Evolutionary conservation across 139 green algal genomes (phyloP), one percentile per base, ranked within the genome.

Genomic region (Deuterostichococcus epilithicus): DNA sequence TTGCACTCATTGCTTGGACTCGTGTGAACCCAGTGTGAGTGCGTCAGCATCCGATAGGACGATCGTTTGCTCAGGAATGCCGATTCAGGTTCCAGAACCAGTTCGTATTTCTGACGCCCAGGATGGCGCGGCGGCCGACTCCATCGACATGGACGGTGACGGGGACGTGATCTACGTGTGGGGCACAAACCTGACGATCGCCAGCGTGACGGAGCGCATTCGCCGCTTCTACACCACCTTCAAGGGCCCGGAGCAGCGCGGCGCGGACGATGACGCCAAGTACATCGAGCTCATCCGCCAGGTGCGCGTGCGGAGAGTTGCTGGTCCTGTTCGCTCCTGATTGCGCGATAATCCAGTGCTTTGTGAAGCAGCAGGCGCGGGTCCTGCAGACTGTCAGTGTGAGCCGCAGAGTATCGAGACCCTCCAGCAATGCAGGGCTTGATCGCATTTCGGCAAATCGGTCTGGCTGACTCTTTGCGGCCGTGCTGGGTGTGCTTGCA

Each of bases 121-220:
- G 52, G 52, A 63, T 28, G 52, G 13, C 52, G 52, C 18, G 8
- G 42, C 42, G 42, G 42, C 10, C 42, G 65, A 69, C 33, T 81
- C 72, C 23, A 68, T 85, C 20, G 81, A 81, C 30, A 66, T 85
- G 68, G 76, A 84, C 1, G 72, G 22, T 23, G 80, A 87, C 32
- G 76, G 70, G 0, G 86, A 91, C 22, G 82, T 70, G 67, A 94
- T 87, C 22, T 95, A 86, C 76, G 87, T 98, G 36, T 98, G 94
- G 94, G 94, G 94, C 44, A 98, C 94, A 42, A 92, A 88, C 73
- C 78, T 98, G 35, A 91, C 86, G 69, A 81, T 91, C 25, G 37
- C 77, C 35, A 70, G 88, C 75, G 68, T 83, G 28, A 68, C 70
- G 18, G 66, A 79, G 75, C 69, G 58, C 5, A 45, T 88, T 18